phyloP scores from a whole-genome alignment of 2,329 filamentous ascomycete genomes.

The Aspergillus ustus region DNA sequence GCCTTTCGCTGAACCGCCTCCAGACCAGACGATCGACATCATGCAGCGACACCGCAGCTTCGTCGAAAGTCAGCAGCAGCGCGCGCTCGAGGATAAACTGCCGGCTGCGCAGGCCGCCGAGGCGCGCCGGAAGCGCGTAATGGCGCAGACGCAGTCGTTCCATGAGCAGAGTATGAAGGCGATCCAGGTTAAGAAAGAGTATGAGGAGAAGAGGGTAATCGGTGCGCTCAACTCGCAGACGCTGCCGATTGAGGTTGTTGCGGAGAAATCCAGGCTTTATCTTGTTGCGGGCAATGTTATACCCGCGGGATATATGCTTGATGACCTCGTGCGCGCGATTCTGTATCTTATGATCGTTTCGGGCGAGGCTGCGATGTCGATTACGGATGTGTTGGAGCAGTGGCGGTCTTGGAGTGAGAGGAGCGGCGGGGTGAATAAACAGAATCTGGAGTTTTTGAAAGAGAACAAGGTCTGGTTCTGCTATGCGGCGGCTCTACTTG shows the following conservation, averaged over 20 bases:
- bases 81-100: conserved; percentile 2
- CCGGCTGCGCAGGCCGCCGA: conserved; percentile 5
- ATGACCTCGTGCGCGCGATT: not conserved
- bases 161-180: not conserved
- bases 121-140: not conserved
- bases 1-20: not conserved
- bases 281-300: not conserved
- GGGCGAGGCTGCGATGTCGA: not conserved
- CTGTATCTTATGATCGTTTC: not conserved
- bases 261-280: not conserved
- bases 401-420: conserved; percentile 1
- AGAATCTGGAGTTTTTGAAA: not conserved
- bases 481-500: not conserved
- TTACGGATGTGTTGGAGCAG: not conserved
- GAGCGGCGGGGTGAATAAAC: not conserved
- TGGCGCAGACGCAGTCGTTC: conserved; percentile 1
- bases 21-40: not conserved
- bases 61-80: conserved; percentile 3
- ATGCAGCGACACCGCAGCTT: not conserved
- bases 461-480: not conserved
- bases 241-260: not conserved
- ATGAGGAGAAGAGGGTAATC: conserved; percentile 1
- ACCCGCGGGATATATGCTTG: not conserved
- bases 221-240: conserved; percentile 3
- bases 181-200: not conserved